Base-by-base conservation (phyloP, 768 basidiomycete species). In the Rhizopogon roseolus region DNA sequence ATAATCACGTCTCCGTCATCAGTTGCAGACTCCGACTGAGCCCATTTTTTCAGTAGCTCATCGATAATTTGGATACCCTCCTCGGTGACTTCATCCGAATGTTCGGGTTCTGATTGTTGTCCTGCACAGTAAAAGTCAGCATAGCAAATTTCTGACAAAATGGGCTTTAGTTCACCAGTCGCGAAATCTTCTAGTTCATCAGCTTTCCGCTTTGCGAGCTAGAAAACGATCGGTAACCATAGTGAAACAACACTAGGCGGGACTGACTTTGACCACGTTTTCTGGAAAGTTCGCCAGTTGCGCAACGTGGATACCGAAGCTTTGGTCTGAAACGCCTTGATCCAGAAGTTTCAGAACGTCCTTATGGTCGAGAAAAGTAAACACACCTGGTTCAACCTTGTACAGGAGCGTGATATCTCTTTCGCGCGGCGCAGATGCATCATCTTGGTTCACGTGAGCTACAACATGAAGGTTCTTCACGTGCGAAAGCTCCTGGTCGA, bases 251-350 rank as follows among this genome's bases (percentile, higher is more conserved):
- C 27, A 37, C n/a, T 14, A 46, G 10, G 2, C 40, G 7, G 17
- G 10, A 57, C 76, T 54, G 46, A 90, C 88, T 77, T 88, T 91
- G 55, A 98, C 81, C 10, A 98, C 95, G 58, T 85, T 88, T 56
- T 95, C 90, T 0, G 97, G 97, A 71, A 99, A 99, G 69, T 98
- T 95, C 4, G 96, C 96, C n/a, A 98, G 76, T 66, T 93, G 81
- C 0, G 97, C 97, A 14, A 99, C 97, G 61, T 98, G 94, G 28
- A 99, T 98, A 70, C 96, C 97, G 64, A 98, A 98, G 65, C 93
- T 96, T 70, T 98, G 96, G 66, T 98, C 96, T 42, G 91, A 93
- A 19, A 97, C 80, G 13, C 93, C 92, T 92, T 54, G 5, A 4
- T 11, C n/a, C 38, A 11, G 32, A 42, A 22, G 10, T 14, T 41